Evolutionary conservation across 345 rosid genomes (phyloP).

Genomic region (Erucastrum elatum): DNA sequence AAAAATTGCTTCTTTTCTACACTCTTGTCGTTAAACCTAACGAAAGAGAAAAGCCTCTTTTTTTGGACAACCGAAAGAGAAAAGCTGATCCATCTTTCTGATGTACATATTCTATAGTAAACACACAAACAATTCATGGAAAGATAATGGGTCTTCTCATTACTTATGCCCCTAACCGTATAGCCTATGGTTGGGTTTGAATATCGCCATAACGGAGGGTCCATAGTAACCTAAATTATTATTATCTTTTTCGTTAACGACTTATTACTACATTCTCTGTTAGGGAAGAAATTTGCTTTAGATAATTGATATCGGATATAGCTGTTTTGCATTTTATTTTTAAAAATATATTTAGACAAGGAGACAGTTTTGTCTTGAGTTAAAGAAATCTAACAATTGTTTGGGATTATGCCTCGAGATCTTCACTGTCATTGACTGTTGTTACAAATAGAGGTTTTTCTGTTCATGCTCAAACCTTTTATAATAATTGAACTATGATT

Average conservation of each 20-base stretch:
- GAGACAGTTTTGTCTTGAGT: slow-evolving; percentile 15
- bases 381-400: slow-evolving; percentile 15
- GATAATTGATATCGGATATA: slow-evolving; percentile 14
- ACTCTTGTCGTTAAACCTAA: slow-evolving; percentile 28
- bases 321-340: slow-evolving; percentile 25
- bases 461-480: neutral
- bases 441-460: slow-evolving; percentile 10
- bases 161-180: slow-evolving; percentile 11
- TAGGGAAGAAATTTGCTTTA: slow-evolving; percentile 12
- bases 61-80: slow-evolving; percentile 3
- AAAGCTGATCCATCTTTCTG: slow-evolving; percentile 21
- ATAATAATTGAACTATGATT: slow-evolving; percentile 2
- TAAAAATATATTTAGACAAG: slow-evolving; percentile 8
- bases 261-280: slow-evolving; percentile 9
- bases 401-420: slow-evolving; percentile 19
- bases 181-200: slow-evolving; percentile 8
- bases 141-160: slow-evolving; percentile 27
- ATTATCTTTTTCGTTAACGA: neutral
- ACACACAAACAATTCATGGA: neutral
- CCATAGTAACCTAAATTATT: slow-evolving; percentile 29
- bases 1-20: neutral
- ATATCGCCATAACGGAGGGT: slow-evolving; percentile 22
- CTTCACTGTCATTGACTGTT: slow-evolving; percentile 21
- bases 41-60: slow-evolving; percentile 22
- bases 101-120: slow-evolving; percentile 9